Conservation (phyloP, 75 land plant genomes). For the Picea sitchensis region DNA sequence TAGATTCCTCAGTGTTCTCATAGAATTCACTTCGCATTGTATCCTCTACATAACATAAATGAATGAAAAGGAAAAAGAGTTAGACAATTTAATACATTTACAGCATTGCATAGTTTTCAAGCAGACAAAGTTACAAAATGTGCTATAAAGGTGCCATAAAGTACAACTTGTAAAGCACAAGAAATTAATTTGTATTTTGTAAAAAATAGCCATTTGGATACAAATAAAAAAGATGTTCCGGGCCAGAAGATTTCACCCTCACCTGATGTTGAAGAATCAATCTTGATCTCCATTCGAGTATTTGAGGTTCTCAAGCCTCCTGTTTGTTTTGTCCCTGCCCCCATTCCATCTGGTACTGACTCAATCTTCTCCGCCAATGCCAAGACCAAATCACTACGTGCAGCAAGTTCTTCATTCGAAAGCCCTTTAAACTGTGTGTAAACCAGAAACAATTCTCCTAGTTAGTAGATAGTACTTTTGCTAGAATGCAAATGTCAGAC, state of each 20-base stretch:
- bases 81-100: no score
- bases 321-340: slow-evolving; percentile 19
- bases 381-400: slow-evolving; percentile 66
- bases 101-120: no score
- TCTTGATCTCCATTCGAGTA: slow-evolving; percentile 56
- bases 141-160: neutral
- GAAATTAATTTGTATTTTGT: neutral
- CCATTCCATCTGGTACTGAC: slow-evolving; percentile 70
- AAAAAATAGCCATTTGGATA: neutral
- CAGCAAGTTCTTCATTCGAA: slow-evolving; percentile 59
- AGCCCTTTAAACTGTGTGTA: slow-evolving; percentile 69
- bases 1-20: slow-evolving; percentile 71
- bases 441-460: no score
- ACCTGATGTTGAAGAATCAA: slow-evolving; percentile 44
- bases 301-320: slow-evolving; percentile 39
- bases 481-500: no score
- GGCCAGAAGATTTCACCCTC: neutral
- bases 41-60: slow-evolving; percentile 40
- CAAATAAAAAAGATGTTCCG: neutral
- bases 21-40: slow-evolving; percentile 43
- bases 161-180: neutral
- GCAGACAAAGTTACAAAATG: no score
- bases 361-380: slow-evolving; percentile 69
- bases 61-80: no score
- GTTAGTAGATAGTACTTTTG: no score